phyloP scores from a whole-genome alignment of 805 yeast genomes.

The Candida endomychidarum region DNA sequence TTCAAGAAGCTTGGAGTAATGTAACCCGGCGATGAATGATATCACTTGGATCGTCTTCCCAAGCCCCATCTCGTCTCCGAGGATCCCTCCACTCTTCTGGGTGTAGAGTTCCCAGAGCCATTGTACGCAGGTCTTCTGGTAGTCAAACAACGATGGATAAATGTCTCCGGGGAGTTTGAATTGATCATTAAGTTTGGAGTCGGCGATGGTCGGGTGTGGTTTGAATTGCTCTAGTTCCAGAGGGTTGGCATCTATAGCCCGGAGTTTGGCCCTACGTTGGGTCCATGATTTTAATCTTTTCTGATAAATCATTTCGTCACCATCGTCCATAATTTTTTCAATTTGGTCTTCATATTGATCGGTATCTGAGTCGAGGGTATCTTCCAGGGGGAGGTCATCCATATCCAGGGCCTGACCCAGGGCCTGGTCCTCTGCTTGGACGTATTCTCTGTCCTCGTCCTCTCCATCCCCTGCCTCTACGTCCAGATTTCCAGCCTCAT shows the following conservation, averaged over 20 bases:
- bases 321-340: constrained; percentile 67
- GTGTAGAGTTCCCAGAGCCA: constrained; percentile 95
- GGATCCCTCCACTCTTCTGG: constrained; percentile 90
- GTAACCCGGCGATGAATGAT: constrained; percentile 87
- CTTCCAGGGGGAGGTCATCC: no score
- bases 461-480: no score
- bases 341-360: no score
- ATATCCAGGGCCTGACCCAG: no score
- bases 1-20: constrained; percentile 70
- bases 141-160: constrained; percentile 81
- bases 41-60: constrained; percentile 95
- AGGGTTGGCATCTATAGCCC: constrained; percentile 22
- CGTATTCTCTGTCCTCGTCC: no score
- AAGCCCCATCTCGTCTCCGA: constrained; percentile 98
- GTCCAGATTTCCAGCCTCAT: constrained; percentile 21
- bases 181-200: constrained; percentile 68
- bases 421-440: no score
- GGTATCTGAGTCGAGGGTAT: no score
- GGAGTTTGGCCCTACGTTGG: constrained; percentile 41
- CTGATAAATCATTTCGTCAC: constrained; percentile 67
- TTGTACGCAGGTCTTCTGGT: constrained; percentile 94
- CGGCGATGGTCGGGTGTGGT: constrained; percentile 77
- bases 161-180: constrained; percentile 89
- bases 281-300: constrained; percentile 63
- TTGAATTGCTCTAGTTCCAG: constrained; percentile 62